Evolutionary conservation across 331 rosid species (phyloP).

Genomic region (Saraca asoca): DNA sequence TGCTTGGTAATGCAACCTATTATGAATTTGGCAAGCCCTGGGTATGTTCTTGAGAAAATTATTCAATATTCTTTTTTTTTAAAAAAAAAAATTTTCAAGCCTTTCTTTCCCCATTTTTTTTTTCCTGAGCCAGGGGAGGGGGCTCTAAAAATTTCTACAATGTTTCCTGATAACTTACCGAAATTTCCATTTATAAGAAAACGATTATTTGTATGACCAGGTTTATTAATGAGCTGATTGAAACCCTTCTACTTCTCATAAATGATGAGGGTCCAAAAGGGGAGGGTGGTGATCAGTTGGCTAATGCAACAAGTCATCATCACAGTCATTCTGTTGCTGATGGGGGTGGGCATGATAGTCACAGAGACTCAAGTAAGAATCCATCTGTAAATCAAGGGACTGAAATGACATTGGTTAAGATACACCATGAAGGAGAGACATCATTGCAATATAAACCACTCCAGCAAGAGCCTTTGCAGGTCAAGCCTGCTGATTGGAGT

Average conservation of each 20-base stretch:
- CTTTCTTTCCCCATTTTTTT: constrained; percentile 1
- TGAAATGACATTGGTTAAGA: constrained; percentile 45
- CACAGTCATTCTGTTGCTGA: constrained; percentile 41
- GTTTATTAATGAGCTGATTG: constrained; percentile 83
- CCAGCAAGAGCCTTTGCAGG: constrained; percentile 53
- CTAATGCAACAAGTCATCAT: constrained; percentile 39
- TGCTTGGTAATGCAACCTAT: constrained; percentile 90
- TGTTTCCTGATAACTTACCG: constrained; percentile 10
- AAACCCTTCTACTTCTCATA: constrained; percentile 60
- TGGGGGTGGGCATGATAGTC: constrained; percentile 47
- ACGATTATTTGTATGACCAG: constrained; percentile 51
- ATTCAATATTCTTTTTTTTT: background rate
- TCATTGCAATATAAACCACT: constrained; percentile 34
- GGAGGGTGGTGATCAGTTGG: constrained; percentile 43
- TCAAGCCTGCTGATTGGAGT: constrained; percentile 78
- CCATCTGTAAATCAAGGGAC: constrained; percentile 46
- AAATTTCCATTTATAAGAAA: constrained; percentile 28
- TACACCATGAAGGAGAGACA: constrained; percentile 42
- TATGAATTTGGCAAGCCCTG: constrained; percentile 89
- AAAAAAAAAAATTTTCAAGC: background rate
- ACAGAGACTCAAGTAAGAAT: constrained; percentile 44
- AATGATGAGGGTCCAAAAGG: constrained; percentile 48
- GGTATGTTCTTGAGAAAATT: constrained; percentile 58
- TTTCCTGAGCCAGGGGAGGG: background rate
- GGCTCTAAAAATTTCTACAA: background rate